Conservation (phyloP, 202 grass and related monocot genomes). For the Schoenoplectus triqueter region DNA sequence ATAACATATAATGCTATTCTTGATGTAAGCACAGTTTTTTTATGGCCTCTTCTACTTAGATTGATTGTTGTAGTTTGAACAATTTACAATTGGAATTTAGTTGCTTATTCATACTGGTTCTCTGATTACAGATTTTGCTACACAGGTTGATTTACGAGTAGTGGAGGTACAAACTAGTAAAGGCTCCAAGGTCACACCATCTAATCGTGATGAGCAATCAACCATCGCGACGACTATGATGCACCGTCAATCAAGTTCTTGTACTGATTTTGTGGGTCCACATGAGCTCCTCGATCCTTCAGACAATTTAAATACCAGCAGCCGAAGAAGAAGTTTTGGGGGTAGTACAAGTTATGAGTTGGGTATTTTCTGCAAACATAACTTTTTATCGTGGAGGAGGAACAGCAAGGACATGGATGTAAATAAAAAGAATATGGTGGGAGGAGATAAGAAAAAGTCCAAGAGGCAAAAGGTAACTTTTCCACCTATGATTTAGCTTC, state of each 20-base stretch:
- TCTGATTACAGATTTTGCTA: slow-evolving; percentile 35
- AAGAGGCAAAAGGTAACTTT: slow-evolving; percentile 35
- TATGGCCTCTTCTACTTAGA: slow-evolving; percentile 55
- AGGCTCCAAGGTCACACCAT: slow-evolving; percentile 29
- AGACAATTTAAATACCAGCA: slow-evolving; percentile 48
- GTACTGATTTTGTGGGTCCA: slow-evolving; percentile 20
- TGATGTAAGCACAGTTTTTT: slow-evolving; percentile 71
- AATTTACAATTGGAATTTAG: not conserved
- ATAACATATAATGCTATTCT: slow-evolving; percentile 71
- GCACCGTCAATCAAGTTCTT: slow-evolving; percentile 27
- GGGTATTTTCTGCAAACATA: slow-evolving; percentile 57
- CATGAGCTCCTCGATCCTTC: slow-evolving; percentile 17
- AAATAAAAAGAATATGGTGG: slow-evolving; percentile 48
- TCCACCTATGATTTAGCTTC: not conserved
- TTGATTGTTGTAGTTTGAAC: slow-evolving; percentile 49
- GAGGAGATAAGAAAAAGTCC: slow-evolving; percentile 59
- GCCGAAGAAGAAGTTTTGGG: slow-evolving; percentile 56
- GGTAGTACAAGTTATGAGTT: slow-evolving; percentile 59
- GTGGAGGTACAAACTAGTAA: slow-evolving; percentile 4
- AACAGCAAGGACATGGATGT: slow-evolving; percentile 51
- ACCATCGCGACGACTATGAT: not conserved
- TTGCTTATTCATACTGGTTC: not conserved
- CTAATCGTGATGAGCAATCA: slow-evolving; percentile 22
- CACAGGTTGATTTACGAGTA: slow-evolving; percentile 27
- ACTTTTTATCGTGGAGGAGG: slow-evolving; percentile 58